Conservation (phyloP, 108 stramenopile genomes). For the Cyclotella baltica region DNA sequence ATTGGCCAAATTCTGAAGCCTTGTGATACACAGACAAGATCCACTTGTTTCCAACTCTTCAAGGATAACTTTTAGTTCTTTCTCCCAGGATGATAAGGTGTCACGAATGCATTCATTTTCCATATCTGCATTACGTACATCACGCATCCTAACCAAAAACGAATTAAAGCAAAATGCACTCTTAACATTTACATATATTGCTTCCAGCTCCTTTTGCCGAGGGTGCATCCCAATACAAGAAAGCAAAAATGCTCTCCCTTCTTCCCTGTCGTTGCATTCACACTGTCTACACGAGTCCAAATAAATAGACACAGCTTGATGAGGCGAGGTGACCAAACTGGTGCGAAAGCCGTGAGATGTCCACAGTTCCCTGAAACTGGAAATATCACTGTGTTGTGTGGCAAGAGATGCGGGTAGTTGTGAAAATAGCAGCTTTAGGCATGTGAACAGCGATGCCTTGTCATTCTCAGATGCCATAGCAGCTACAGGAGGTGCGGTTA, state of each 20-base stretch:
- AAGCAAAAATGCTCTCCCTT: slow-evolving; percentile 53
- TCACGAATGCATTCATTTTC: slow-evolving; percentile 4
- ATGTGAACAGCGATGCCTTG: neutral
- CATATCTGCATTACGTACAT: slow-evolving; percentile 17
- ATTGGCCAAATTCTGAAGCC: neutral
- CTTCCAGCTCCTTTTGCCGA: slow-evolving; percentile 47
- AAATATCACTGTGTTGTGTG: neutral
- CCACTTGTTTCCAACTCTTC: no score
- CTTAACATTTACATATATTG: slow-evolving; percentile 27
- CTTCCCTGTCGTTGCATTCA: slow-evolving; percentile 17
- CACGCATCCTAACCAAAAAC: slow-evolving; percentile 50
- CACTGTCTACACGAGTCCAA: slow-evolving; percentile 42
- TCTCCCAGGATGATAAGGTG: slow-evolving; percentile 8
- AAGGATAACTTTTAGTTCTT: neutral
- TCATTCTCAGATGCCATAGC: neutral
- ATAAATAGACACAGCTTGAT: slow-evolving; percentile 57
- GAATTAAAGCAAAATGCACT: slow-evolving; percentile 43
- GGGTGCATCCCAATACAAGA: slow-evolving; percentile 62
- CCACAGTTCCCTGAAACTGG: slow-evolving; percentile 21
- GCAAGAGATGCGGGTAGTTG: slow-evolving; percentile 1
- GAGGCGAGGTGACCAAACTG: slow-evolving; percentile 56
- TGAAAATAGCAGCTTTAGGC: slow-evolving; percentile 8
- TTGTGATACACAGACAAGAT: neutral
- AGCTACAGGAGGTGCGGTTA: neutral
- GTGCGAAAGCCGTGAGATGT: slow-evolving; percentile 61